Evolutionary conservation across 2,329 filamentous ascomycete species (phyloP).

Genomic region (Penicillium polonicum): DNA sequence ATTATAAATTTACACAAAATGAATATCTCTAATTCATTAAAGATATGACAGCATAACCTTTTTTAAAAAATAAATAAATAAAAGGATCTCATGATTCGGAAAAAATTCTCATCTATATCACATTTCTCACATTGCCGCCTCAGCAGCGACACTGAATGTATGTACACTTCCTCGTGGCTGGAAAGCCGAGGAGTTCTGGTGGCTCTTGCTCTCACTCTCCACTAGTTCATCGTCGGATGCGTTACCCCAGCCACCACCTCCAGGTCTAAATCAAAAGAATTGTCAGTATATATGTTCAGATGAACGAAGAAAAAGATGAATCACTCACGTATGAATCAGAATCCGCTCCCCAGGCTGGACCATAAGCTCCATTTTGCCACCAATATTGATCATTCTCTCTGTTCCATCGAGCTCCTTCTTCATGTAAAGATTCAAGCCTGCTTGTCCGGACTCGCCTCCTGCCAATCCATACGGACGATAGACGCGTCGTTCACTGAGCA

Average conservation of each 20-base stretch:
- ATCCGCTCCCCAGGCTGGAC: conserved; percentile 34
- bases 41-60: neutral
- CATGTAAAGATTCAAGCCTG: conserved; percentile 81
- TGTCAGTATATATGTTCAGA: neutral
- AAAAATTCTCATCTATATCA: neutral
- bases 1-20: neutral
- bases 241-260: conserved; percentile 16
- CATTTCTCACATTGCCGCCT: conserved; percentile 4
- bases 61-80: too few species aligned
- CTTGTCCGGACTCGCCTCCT: conserved; percentile 73
- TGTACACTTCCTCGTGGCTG: conserved; percentile 10
- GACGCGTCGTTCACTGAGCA: conserved; percentile 23
- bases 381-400: conserved; percentile 20
- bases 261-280: conserved; percentile 6
- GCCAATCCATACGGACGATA: conserved; percentile 48
- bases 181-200: conserved; percentile 2
- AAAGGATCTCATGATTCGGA: neutral
- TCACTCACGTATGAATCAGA: conserved; percentile 25
- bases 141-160: conserved; percentile 8
- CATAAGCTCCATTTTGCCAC: conserved; percentile 23
- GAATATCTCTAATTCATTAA: neutral
- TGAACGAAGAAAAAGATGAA: neutral
- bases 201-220: neutral
- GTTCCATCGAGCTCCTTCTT: conserved; percentile 17
- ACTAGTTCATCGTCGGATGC: neutral